Evolutionary conservation across 2,329 filamentous ascomycete genomes (phyloP).

Genomic region (Cyanodermella asteris): DNA sequence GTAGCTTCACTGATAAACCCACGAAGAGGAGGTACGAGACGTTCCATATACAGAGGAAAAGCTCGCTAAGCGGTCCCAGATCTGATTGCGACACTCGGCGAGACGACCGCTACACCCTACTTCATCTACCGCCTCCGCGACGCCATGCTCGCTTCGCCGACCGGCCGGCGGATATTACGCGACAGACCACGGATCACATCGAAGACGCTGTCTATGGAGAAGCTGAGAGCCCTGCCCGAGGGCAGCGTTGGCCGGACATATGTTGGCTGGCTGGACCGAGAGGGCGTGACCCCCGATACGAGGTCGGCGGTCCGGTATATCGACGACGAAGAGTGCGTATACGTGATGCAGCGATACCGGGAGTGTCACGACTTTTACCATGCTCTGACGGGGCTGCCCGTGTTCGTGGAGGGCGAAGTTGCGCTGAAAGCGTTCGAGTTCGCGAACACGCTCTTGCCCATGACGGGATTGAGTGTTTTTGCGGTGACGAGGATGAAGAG

Average conservation of each 20-base stretch:
- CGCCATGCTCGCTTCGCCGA: slow-evolving; percentile 68
- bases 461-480: slow-evolving; percentile 74
- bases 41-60: neutral
- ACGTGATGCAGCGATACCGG: slow-evolving; percentile 94
- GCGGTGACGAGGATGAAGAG: slow-evolving; percentile 44
- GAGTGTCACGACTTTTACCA: slow-evolving; percentile 98
- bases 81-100: slow-evolving; percentile 81
- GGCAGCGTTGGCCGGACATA: slow-evolving; percentile 67
- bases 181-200: slow-evolving; percentile 78
- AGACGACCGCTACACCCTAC: slow-evolving; percentile 83
- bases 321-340: slow-evolving; percentile 85
- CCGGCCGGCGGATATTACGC: slow-evolving; percentile 75
- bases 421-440: slow-evolving; percentile 98
- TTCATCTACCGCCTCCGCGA: slow-evolving; percentile 83
- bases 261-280: slow-evolving; percentile 75
- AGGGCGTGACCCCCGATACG: slow-evolving; percentile 84
- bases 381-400: slow-evolving; percentile 71
- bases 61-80: slow-evolving; percentile 28
- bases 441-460: slow-evolving; percentile 77
- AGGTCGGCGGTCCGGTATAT: slow-evolving; percentile 67
- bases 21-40: slow-evolving; percentile 44
- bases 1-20: slow-evolving; percentile 47
- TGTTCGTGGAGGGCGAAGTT: slow-evolving; percentile 86
- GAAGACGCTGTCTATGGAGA: slow-evolving; percentile 39
- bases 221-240: slow-evolving; percentile 48